A percentile compares a stretch with the other conserved stretches of the same genome.
Evolutionary conservation across 78 protist genomes (phyloP).

Genomic region (Speleostelium caveatum): DNA sequence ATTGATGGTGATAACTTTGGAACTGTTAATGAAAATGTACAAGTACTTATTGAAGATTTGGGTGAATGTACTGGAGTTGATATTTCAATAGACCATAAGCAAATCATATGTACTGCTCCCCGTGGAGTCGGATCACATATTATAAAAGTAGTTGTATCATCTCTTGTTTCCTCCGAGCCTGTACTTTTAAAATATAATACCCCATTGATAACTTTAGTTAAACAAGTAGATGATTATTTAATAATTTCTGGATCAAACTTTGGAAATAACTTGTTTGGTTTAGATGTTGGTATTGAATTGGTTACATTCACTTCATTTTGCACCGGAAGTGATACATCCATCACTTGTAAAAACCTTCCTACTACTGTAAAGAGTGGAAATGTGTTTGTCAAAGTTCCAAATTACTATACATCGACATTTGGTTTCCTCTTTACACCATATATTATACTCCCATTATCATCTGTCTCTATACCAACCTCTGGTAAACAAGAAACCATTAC

Average conservation of each 20-base stretch:
- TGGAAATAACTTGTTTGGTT: not conserved
- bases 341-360: not conserved
- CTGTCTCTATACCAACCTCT: no score
- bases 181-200: not conserved
- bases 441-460: no score
- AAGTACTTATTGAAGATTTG: not conserved
- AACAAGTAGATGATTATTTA: not conserved
- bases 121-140: not conserved
- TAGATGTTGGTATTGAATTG: not conserved
- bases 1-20: constrained; percentile 35
- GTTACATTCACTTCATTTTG: not conserved
- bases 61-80: not conserved
- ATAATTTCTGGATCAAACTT: not conserved
- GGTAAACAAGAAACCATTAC: not conserved
- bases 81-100: not conserved
- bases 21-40: not conserved
- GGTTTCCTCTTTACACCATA: not conserved
- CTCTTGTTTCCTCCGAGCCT: not conserved
- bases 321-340: not conserved
- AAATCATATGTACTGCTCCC: constrained; percentile 11
- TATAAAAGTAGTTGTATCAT: not conserved
- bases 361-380: not conserved
- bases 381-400: not conserved
- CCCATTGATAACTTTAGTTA: not conserved
- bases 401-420: not conserved